Percentiles rank a stretch among this genome's conserved stretches.
phyloP scores from a whole-genome alignment of 495 filamentous ascomycete genomes.

The Tuber brumale region DNA sequence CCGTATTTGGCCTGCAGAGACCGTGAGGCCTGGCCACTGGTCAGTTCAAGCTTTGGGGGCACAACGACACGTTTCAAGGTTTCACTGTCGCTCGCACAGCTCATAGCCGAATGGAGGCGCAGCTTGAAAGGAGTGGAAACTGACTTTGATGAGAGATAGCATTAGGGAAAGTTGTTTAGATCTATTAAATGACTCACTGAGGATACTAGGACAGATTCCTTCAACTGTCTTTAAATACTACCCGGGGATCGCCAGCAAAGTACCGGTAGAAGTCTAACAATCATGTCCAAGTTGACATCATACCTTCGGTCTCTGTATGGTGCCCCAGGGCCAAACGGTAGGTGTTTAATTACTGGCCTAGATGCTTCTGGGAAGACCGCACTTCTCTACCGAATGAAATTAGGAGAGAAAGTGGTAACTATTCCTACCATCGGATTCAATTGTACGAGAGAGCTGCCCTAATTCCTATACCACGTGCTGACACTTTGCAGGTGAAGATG shows the following conservation, averaged over 20 bases:
- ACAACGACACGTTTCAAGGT: constrained; percentile 4
- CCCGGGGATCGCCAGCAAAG: neutral
- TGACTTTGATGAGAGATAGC: neutral
- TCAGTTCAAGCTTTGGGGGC: neutral
- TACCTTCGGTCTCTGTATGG: constrained; percentile 21
- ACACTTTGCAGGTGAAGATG: constrained; percentile 13
- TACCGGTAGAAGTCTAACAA: neutral
- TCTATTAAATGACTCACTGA: neutral
- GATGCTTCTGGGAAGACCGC: constrained; percentile 21
- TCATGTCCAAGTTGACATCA: constrained; percentile 22
- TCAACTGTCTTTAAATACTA: neutral
- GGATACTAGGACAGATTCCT: neutral
- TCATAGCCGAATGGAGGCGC: neutral
- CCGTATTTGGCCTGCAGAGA: neutral
- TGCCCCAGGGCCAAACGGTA: neutral
- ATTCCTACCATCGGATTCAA: constrained; percentile 34
- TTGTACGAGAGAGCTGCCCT: neutral
- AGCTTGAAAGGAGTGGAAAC: neutral
- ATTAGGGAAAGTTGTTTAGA: neutral
- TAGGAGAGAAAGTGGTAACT: constrained; percentile 8
- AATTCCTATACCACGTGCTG: neutral
- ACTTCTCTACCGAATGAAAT: constrained; percentile 22
- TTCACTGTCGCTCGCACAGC: constrained; percentile 1
- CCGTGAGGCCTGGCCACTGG: neutral
- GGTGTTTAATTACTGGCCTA: constrained; percentile 19